Base-by-base conservation (phyloP, 1,139 yeast species). In the Diutina neorugosa region DNA sequence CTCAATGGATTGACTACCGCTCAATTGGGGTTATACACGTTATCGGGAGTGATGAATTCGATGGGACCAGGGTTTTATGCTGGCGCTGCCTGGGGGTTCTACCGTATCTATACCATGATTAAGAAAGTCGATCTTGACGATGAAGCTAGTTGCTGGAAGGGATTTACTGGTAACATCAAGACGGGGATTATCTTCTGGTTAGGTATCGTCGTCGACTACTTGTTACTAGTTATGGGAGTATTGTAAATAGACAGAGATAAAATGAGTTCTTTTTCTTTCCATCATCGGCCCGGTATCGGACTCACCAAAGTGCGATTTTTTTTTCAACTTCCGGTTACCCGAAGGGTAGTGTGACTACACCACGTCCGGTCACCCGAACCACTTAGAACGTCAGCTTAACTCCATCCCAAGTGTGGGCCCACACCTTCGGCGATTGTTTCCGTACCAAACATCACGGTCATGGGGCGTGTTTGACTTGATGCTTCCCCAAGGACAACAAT, bases 61-160 rank as follows among this genome's bases (percentile, higher is more conserved):
- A 80, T 88, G 82, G 96, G 97, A 0, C 96, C 96, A 0, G 90
- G 93, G 1, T 93, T 86, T 66, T 72, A 77, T 58, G 68, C 81
- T 11, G 85, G 87, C 7, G 80, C 86, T 21, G 78, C 80, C 1
- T 70, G 78, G 60, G 93, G 91, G 27, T 82, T 87, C 52, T 80
- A 77, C 57, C 77, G 96, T 59, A 67, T 91, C 42, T 77, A 79
- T 60, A 69, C 69, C 51, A 86, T 84, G 84, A 82, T 90, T 58
- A 71, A 69, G 54, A 74, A 71, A 19, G 97, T 91, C 8, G 79
- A 93, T 63, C 74, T 91, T 55, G 87, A 93, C 65, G 72, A 81
- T 60, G 96, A 96, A 21, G 74, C 69, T 42, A 78, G 82, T 62
- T 93, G 98, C 68, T 88, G 97, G 93, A 71, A 73, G 53, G 81